These are phyloP conservation scores for Naganishia cerealis DNA, from an alignment of 1,284 basidiomycete genomes.

Conservation along the genomic window DNA sequence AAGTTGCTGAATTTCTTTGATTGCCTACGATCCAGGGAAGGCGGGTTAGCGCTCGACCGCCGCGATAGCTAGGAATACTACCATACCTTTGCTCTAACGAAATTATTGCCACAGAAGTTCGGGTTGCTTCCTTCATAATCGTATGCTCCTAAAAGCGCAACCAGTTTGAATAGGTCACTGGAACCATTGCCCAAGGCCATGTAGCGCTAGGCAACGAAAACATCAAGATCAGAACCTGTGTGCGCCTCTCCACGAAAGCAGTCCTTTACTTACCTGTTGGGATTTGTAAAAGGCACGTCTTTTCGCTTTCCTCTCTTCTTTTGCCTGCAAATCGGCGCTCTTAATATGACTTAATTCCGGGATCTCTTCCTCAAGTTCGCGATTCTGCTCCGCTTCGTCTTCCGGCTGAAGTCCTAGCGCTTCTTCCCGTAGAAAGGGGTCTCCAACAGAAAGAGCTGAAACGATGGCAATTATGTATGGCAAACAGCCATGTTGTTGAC, in stretches of 20 bases:
- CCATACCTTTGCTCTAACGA: conserved; percentile 82
- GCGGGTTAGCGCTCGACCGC: background rate
- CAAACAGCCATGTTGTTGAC: conserved; percentile 85
- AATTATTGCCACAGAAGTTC: conserved; percentile 83
- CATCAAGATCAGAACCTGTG: background rate
- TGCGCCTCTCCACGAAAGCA: background rate
- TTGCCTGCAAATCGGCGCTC: conserved; percentile 63
- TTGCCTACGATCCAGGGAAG: conserved; percentile 63
- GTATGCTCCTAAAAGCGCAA: conserved; percentile 93
- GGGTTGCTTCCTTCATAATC: conserved; percentile 80
- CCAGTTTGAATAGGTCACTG: conserved; percentile 83
- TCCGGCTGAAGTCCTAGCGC: conserved; percentile 57
- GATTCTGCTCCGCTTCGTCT: conserved; percentile 50
- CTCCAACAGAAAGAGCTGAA: conserved; percentile 88
- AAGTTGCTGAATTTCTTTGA: conserved; percentile 99
- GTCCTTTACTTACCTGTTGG: conserved; percentile 64
- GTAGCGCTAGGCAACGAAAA: conserved; percentile 62
- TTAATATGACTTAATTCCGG: conserved; percentile 62
- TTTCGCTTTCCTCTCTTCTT: conserved; percentile 66
- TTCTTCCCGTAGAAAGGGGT: conserved; percentile 90
- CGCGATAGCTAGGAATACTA: background rate
- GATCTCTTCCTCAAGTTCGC: conserved; percentile 44
- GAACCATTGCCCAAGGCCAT: conserved; percentile 75
- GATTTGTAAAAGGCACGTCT: conserved; percentile 76
- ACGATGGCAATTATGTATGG: conserved; percentile 90